Evolutionary conservation across 768 basidiomycete species (phyloP), one percentile per base, ranked within the genome.

Genomic region (Leccinellum rugosiceps): DNA sequence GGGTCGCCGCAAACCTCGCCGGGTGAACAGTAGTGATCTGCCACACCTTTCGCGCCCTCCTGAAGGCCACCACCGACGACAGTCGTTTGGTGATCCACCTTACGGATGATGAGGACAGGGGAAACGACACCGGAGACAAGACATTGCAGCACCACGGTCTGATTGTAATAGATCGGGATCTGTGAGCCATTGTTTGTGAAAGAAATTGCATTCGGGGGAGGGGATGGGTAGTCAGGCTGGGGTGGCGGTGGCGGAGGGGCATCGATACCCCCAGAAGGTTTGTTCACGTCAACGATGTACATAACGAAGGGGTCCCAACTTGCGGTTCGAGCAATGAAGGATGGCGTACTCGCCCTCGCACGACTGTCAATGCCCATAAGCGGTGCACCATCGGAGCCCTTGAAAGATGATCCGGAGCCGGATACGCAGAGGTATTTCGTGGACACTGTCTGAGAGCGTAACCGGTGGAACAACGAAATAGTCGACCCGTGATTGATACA

Each of bases 261-360:
- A 64, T 91, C 89, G 51, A 89, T 84, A 14, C 86, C 86, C 28
- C 87, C 87, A 19, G 83, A 80, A 19, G 92, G 89, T 67, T 88
- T 89, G 75, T 84, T 87, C 60, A 94, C 90, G 72, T 98, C 94
- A 60, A 97, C 94, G 60, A 97, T 94, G 77, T 97, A 98, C 83
- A 98, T 92, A 66, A 98, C 86, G 75, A 97, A 98, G 0, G 94
- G 89, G 74, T 95, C 91, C 93, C 93, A 95, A 65, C 89, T 88
- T 34, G 90, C 88, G 17, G 93, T 94, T 55, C 90, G 83, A 25
- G 93, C 90, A 66, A 93, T 91, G 72, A 94, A 94, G 26, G 88
- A 94, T 48, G 89, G 91, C 7, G 86, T 88, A 43, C 81, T 84
- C n/a, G 82, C 81, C 57, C 84, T 83, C 60, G 78, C 79, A 60